Percentiles rank a stretch among this genome's conserved stretches.
Conservation (phyloP, 768 basidiomycete species). For the Mycena leptocephala region DNA sequence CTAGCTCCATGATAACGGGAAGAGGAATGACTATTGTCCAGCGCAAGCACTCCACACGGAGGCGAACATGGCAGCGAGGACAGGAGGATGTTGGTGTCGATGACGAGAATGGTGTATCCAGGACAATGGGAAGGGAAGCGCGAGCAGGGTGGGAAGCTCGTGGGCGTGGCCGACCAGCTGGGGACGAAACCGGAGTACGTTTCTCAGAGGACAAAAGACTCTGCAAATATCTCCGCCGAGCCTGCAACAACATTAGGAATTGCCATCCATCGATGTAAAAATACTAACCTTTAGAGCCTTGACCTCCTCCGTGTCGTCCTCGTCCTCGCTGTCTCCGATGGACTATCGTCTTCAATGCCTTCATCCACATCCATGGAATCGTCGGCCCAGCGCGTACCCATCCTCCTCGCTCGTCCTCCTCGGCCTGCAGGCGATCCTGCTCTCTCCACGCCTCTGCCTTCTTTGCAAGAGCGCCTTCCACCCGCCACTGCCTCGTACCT, state of each 20-base stretch:
- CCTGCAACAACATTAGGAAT: conserved; percentile 58
- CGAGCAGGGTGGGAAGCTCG: conserved; percentile 51
- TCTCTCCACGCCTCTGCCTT: conserved; percentile 82
- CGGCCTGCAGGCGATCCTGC: conserved; percentile 76
- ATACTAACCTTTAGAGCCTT: conserved; percentile 82
- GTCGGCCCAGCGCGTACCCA: conserved; percentile 75
- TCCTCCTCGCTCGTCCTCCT: conserved; percentile 80
- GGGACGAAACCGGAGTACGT: conserved; percentile 46
- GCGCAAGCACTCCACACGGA: conserved; percentile 83
- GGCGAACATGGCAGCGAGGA: conserved; percentile 82
- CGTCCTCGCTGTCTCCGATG: conserved; percentile 67
- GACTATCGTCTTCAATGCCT: conserved; percentile 59
- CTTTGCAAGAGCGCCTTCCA: conserved; percentile 76
- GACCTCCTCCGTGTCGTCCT: conserved; percentile 81
- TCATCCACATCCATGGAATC: conserved; percentile 85
- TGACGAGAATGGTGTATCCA: conserved; percentile 92
- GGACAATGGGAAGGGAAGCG: conserved; percentile 72
- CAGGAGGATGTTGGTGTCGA: conserved; percentile 96
- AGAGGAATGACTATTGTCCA: conserved; percentile 96
- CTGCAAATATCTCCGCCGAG: conserved; percentile 82
- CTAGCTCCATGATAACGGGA: conserved; percentile 97
- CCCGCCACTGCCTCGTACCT: conserved; percentile 72
- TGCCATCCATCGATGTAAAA: conserved; percentile 5
- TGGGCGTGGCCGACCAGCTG: conserved; percentile 44
- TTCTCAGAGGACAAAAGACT: conserved; percentile 71